A percentile compares a stretch with the other conserved stretches of the same genome.
Conservation (phyloP, 2,329 filamentous ascomycete genomes). For the Alternaria tenuissima region DNA sequence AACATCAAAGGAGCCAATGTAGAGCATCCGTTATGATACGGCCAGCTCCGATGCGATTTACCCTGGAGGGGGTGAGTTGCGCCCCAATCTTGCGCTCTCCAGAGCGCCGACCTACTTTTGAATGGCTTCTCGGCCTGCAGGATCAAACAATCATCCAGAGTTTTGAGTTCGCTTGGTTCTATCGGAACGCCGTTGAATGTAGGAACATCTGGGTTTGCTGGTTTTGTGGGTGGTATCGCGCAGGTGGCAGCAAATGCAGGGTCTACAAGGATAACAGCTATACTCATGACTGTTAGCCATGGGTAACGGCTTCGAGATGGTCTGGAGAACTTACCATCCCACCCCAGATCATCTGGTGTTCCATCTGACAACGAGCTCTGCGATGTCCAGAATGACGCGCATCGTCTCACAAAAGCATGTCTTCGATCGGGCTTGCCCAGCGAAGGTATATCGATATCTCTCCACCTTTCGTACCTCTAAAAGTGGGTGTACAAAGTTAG, state of each 20-base stretch:
- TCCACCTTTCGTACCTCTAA: conserved; percentile 16
- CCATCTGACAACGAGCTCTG: not conserved
- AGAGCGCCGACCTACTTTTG: not conserved
- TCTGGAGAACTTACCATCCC: conserved; percentile 3
- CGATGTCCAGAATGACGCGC: conserved; percentile 31
- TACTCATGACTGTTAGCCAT: too few relatives aligned
- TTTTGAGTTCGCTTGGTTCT: not conserved
- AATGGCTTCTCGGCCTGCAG: too few relatives aligned
- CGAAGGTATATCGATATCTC: conserved; percentile 23
- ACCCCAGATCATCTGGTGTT: not conserved
- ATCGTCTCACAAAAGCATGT: conserved; percentile 22
- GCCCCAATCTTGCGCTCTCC: not conserved
- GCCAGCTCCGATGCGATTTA: not conserved
- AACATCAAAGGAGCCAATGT: not conserved
- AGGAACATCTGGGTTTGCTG: fast-evolving
- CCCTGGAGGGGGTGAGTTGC: not conserved
- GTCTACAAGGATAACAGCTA: too few relatives aligned
- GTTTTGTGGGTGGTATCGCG: too few relatives aligned
- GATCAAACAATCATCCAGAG: not conserved
- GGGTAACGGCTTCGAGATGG: too few relatives aligned
- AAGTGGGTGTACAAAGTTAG: too few relatives aligned
- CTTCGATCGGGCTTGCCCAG: conserved; percentile 11
- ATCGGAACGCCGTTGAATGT: not conserved
- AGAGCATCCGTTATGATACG: not conserved
- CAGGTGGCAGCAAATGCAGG: too few relatives aligned